Evolutionary conservation across 352 stramenopile species (phyloP), one percentile per base, ranked within the genome.

Genomic region (Peronosclerospora sorghi): DNA sequence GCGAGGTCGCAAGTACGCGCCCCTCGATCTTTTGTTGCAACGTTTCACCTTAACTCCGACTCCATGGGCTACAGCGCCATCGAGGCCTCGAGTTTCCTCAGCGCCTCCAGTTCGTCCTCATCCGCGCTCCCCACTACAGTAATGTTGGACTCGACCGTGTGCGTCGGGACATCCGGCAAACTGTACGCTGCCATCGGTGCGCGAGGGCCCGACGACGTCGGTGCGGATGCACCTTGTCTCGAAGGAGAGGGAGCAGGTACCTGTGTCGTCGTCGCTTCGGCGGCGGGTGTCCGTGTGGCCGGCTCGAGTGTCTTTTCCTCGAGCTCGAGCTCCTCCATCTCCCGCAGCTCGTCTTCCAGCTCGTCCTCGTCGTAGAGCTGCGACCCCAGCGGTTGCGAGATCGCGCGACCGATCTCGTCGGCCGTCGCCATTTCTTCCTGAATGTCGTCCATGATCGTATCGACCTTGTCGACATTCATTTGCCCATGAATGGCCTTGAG

Each of bases 401-500:
- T 96, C 8, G 92, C 92, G 40, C 79, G 65, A 15, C 75, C 86
- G 51, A 98, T 97, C 68, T 97, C 90, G 51, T 97, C 78, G 2
- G 88, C 90, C 41, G 86, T 85, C 35, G 95, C 89, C 92, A 97
- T 97, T 59, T 97, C 88, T 59, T 97, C 93, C 64, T 96, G 91
- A 58, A 98, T 97, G 49, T 97, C 87, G 68, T 98, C 95, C 93
- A 98, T 98, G 43, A 98, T 89, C 51, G 97, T 95, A 64, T 98
- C 94, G 35, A 98, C 95, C 50, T 89, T 92, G 61, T 98, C 95
- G 32, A 98, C 90, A 56, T 96, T 94, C 52, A 98, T 92, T 48
- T 97, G 74, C 18, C 83, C 85, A 52, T 96, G 83, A 46, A 97
- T 96, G n/a, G 83, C 71, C 57, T 96, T 88, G 91, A 98, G 97